A percentile compares a stretch with the other conserved stretches of the same genome.
Evolutionary conservation across 768 basidiomycete genomes (phyloP).

Genomic region (Amanita exitialis): DNA sequence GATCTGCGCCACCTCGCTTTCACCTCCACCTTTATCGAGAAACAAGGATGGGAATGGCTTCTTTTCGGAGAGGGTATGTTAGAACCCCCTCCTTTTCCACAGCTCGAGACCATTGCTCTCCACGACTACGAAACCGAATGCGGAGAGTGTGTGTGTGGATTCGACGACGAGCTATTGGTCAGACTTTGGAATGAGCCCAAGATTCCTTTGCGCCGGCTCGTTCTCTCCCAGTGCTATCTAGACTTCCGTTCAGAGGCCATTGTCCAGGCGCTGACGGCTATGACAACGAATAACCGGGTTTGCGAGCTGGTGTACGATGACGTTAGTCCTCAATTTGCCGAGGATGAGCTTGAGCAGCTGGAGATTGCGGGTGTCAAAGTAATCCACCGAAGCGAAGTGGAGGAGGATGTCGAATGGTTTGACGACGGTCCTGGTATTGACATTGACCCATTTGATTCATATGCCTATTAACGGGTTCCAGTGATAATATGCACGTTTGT

Average conservation of each 20-base stretch:
- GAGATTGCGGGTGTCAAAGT: neutral
- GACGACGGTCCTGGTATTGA: neutral
- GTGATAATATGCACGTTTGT: no score
- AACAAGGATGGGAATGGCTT: constrained; percentile 1
- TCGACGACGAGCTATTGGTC: neutral
- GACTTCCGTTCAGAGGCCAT: neutral
- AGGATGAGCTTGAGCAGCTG: neutral
- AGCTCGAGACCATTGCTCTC: neutral
- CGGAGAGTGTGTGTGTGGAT: neutral
- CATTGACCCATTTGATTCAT: neutral
- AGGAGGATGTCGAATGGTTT: neutral
- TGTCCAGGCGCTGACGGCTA: neutral
- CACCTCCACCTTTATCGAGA: neutral
- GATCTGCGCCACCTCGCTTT: neutral
- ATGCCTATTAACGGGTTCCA: neutral
- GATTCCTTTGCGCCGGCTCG: neutral
- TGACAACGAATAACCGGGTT: neutral
- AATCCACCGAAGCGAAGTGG: neutral
- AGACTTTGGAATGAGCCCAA: neutral
- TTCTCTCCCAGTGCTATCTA: neutral
- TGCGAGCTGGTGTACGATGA: neutral
- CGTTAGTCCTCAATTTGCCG: neutral
- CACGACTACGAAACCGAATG: neutral
- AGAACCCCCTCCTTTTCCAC: neutral
- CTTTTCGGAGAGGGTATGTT: neutral